These are phyloP conservation scores for Hypocrella siamensis DNA, from an alignment of 2,329 filamentous ascomycete genomes.

Conservation along the genomic window DNA sequence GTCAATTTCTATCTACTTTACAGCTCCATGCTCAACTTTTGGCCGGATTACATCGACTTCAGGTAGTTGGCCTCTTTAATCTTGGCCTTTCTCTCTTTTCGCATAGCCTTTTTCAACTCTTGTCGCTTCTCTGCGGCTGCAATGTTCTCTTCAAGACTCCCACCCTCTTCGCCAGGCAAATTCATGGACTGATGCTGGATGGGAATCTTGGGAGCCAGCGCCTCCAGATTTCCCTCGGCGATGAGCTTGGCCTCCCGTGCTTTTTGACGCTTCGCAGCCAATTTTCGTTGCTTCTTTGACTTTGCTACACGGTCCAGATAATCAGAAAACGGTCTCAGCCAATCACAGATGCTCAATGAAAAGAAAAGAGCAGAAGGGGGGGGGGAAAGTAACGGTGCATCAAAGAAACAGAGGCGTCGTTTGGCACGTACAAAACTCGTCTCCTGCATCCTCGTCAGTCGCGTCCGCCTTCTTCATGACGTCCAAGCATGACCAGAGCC, in stretches of 20 bases:
- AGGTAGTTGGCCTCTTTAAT: slow-evolving; percentile 83
- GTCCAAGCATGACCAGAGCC: slow-evolving; percentile 63
- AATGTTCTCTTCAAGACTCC: slow-evolving; percentile 27
- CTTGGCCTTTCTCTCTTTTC: slow-evolving; percentile 54
- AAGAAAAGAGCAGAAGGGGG: background rate
- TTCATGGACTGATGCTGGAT: slow-evolving; percentile 67
- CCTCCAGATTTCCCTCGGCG: slow-evolving; percentile 49
- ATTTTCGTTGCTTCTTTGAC: slow-evolving; percentile 64
- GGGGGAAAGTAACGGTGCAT: background rate
- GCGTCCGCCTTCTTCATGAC: slow-evolving; percentile 38
- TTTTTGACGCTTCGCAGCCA: slow-evolving; percentile 51
- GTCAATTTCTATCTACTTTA: background rate
- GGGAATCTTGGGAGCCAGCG: slow-evolving; percentile 53
- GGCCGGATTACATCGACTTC: slow-evolving; percentile 50
- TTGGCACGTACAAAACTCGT: slow-evolving; percentile 59
- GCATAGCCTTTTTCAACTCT: slow-evolving; percentile 55
- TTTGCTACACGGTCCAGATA: slow-evolving; percentile 39
- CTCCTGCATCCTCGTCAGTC: slow-evolving; percentile 42
- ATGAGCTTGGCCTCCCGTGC: slow-evolving; percentile 41
- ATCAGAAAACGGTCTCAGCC: background rate
- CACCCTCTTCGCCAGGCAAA: slow-evolving; percentile 37
- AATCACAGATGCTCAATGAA: background rate
- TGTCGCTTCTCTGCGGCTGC: slow-evolving; percentile 35
- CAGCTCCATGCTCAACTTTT: slow-evolving; percentile 5
- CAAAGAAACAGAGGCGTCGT: background rate